Conservation (phyloP, 768 basidiomycete genomes). For the Clitopilus passeckerianus region DNA sequence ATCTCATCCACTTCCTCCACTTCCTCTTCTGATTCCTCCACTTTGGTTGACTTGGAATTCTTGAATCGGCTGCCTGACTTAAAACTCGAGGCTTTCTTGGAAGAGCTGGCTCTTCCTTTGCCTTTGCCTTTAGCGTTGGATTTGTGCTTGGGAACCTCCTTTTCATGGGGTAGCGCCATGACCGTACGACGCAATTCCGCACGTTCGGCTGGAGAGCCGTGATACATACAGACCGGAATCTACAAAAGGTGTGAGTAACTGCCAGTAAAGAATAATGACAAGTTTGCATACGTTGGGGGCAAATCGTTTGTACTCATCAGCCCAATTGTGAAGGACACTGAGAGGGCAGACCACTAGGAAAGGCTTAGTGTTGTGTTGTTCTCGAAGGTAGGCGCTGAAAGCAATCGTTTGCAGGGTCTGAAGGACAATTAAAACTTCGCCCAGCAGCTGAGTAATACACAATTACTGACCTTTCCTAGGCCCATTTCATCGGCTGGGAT, state of each 20-base stretch:
- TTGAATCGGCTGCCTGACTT: constrained; percentile 11
- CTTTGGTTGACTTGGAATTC: constrained; percentile 14
- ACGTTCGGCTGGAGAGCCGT: constrained; percentile 79
- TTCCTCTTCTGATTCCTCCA: constrained; percentile 10
- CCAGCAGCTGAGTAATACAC: constrained; percentile 16
- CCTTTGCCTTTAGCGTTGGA: constrained; percentile 8
- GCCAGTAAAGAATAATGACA: not conserved
- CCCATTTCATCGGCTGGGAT: constrained; percentile 91
- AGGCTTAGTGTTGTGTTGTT: constrained; percentile 61
- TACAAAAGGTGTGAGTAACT: constrained; percentile 16
- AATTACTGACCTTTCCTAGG: constrained; percentile 56
- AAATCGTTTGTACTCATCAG: constrained; percentile 78
- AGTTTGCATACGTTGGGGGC: constrained; percentile 59
- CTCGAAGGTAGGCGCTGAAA: constrained; percentile 86
- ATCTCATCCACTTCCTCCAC: constrained; percentile 10
- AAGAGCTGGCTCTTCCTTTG: constrained; percentile 12
- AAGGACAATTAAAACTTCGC: not conserved
- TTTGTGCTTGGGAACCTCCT: constrained; percentile 7
- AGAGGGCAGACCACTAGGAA: constrained; percentile 92
- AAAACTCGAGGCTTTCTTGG: constrained; percentile 11
- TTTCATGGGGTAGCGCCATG: constrained; percentile 34
- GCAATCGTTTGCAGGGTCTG: constrained; percentile 95
- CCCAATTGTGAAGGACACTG: constrained; percentile 91
- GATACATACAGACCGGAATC: constrained; percentile 90
- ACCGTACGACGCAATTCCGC: constrained; percentile 68